Evolutionary conservation across 441 rosid species (phyloP).

Genomic region (Populus hybrid): DNA sequence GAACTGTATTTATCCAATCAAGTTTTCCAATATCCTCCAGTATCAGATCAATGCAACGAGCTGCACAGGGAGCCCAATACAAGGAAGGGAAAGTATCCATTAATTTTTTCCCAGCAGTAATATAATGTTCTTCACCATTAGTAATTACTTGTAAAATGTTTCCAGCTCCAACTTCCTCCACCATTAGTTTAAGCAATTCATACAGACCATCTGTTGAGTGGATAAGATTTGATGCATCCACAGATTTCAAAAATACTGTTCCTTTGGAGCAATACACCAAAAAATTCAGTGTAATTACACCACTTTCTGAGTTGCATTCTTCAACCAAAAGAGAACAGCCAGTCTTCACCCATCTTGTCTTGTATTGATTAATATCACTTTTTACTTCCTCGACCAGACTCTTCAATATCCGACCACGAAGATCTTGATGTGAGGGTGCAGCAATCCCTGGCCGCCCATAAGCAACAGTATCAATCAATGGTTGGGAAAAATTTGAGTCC

Average conservation of each 20-base stretch:
- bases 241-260: conserved; percentile 62
- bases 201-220: conserved; percentile 53
- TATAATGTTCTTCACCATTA: conserved; percentile 49
- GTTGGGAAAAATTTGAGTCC: conserved; percentile 67
- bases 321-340: conserved; percentile 83
- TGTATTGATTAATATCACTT: conserved; percentile 43
- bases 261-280: conserved; percentile 66
- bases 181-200: conserved; percentile 56
- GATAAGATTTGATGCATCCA: conserved; percentile 56
- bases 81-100: conserved; percentile 60
- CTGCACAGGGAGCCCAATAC: conserved; percentile 93
- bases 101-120: conserved; percentile 52
- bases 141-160: conserved; percentile 84
- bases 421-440: conserved; percentile 57
- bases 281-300: conserved; percentile 50
- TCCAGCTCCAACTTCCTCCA: conserved; percentile 72
- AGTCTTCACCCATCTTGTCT: conserved; percentile 50
- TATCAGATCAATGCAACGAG: conserved; percentile 63
- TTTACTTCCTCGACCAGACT: conserved; percentile 66
- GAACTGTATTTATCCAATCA: conserved; percentile 54
- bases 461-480: conserved; percentile 58
- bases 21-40: conserved; percentile 70
- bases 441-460: conserved; percentile 44
- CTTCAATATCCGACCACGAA: conserved; percentile 70
- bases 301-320: conserved; percentile 48